Evolutionary conservation across 2,329 filamentous ascomycete genomes (phyloP).

Genomic region (Penicillium sp.): DNA sequence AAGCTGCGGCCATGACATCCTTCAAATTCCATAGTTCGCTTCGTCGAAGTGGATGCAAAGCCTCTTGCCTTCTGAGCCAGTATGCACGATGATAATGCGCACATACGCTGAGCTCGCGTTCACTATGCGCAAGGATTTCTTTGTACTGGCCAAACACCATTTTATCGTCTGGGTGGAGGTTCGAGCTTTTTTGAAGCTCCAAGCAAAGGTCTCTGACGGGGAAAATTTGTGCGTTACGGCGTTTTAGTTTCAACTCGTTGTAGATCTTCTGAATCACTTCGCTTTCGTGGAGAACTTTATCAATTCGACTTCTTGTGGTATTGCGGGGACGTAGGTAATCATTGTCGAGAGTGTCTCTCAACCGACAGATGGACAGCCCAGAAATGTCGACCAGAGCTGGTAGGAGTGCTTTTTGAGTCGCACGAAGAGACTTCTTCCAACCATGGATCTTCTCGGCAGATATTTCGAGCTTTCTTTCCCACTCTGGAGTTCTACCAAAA

Average conservation of each 20-base stretch:
- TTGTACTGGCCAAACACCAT: background rate
- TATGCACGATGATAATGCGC: background rate
- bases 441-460: background rate
- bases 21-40: background rate
- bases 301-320: conserved; percentile 22
- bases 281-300: conserved; percentile 13
- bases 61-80: conserved; percentile 2
- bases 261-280: conserved; percentile 12
- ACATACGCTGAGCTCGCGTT: accelerated
- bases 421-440: background rate
- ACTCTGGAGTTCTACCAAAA: background rate
- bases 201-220: background rate
- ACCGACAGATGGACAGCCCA: background rate
- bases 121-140: background rate
- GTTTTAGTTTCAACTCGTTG: conserved; percentile 1
- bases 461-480: background rate
- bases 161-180: background rate
- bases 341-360: conserved; percentile 4
- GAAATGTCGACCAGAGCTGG: background rate
- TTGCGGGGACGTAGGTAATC: conserved; percentile 20
- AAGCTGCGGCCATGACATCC: background rate
- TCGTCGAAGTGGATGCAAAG: conserved; percentile 1
- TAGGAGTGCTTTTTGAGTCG: background rate
- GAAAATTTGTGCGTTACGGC: no score
- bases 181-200: background rate